Percentiles rank a stretch among this genome's conserved stretches.
Conservation (phyloP, 371 early-diverging fungal species). For the Rhizopus stolonifer region DNA sequence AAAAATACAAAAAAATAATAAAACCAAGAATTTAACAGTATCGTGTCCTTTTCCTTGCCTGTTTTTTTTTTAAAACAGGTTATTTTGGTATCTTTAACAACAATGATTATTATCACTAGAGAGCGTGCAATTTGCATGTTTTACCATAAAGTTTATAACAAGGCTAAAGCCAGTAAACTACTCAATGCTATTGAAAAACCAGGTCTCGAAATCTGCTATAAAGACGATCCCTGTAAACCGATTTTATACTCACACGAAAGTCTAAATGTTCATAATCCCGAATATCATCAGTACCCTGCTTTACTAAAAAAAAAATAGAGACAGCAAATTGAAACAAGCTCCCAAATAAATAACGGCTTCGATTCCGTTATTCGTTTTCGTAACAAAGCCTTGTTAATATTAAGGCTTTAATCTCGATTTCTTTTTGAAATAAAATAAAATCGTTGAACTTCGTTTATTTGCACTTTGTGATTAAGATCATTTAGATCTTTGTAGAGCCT, state of each 20-base stretch:
- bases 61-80: no score
- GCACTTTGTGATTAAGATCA: constrained; percentile 5
- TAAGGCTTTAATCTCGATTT: constrained; percentile 1
- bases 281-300: constrained; percentile 12
- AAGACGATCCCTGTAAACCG: constrained; percentile 19
- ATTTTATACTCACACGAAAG: constrained; percentile 10
- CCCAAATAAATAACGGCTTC: constrained; percentile 6
- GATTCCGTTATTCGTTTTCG: background rate
- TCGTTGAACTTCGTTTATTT: constrained; percentile 1
- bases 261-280: constrained; percentile 8
- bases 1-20: no score
- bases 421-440: constrained; percentile 2
- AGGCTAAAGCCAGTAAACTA: no score
- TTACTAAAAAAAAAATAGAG: constrained; percentile 6
- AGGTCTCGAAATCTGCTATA: constrained; percentile 18
- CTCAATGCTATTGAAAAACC: constrained; percentile 17
- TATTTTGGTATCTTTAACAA: no score
- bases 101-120: no score
- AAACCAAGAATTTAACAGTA: no score
- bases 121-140: no score
- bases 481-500: constrained; percentile 10
- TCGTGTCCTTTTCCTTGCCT: no score
- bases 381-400: background rate
- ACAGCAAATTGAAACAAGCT: constrained; percentile 6
- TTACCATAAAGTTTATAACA: no score